These are phyloP conservation scores for Microbotryum intermedium DNA, from an alignment of 1,284 basidiomycete genomes.

Conservation along the genomic window DNA sequence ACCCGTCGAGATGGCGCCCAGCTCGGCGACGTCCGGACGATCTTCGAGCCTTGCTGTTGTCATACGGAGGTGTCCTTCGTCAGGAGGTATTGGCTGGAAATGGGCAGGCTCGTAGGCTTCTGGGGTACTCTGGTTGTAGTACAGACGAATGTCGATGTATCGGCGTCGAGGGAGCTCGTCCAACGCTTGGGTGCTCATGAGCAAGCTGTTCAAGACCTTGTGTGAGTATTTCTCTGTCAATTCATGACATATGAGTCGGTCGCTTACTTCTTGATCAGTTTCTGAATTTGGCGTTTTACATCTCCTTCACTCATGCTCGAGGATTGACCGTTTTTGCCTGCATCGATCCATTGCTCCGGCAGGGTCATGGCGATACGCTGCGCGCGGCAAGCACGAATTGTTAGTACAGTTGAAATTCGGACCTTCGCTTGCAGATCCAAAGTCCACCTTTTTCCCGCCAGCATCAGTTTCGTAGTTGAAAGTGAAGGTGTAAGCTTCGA, in stretches of 20 bases:
- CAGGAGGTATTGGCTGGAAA: slow-evolving; percentile 5
- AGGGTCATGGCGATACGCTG: slow-evolving; percentile 25
- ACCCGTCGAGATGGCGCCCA: slow-evolving; percentile 18
- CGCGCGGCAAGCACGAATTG: background rate
- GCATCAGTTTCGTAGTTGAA: slow-evolving; percentile 21
- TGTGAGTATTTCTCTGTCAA: slow-evolving; percentile 33
- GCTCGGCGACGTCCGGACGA: slow-evolving; percentile 11
- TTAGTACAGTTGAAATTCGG: background rate
- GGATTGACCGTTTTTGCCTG: background rate
- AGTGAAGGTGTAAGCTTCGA: slow-evolving; percentile 31
- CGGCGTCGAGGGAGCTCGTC: slow-evolving; percentile 63
- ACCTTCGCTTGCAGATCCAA: no score
- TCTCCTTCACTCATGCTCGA: slow-evolving; percentile 10
- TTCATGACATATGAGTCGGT: background rate
- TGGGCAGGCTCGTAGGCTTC: slow-evolving; percentile 35
- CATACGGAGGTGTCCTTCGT: slow-evolving; percentile 5
- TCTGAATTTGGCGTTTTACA: slow-evolving; percentile 23
- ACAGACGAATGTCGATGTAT: slow-evolving; percentile 72
- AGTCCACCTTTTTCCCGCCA: slow-evolving; percentile 13
- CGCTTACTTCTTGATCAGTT: slow-evolving; percentile 24
- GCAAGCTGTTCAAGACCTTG: slow-evolving; percentile 61
- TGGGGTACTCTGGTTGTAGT: slow-evolving; percentile 65
- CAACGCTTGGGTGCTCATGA: slow-evolving; percentile 65
- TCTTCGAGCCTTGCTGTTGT: slow-evolving; percentile 8
- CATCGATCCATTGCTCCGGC: slow-evolving; percentile 11